A percentile compares a stretch with the other conserved stretches of the same genome.
phyloP scores from a whole-genome alignment of 2,329 filamentous ascomycete species.

The Calycina herbarum region DNA sequence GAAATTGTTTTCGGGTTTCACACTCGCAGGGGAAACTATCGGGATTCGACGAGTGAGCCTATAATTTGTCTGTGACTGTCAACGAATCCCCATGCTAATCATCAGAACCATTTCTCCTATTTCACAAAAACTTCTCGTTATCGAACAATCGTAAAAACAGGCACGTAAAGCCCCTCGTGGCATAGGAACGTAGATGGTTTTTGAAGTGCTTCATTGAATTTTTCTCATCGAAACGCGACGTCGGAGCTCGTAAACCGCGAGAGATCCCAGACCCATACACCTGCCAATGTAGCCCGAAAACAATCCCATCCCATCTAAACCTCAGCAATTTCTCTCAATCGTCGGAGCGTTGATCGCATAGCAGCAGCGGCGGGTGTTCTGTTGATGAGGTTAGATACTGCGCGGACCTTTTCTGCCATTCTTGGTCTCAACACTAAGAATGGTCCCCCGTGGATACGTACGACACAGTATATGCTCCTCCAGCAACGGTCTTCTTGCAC shows the following conservation, averaged over 20 bases:
- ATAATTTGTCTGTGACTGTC: background rate
- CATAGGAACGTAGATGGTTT: conserved; percentile 23
- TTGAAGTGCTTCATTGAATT: conserved; percentile 34
- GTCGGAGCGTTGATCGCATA: conserved; percentile 93
- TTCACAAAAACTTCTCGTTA: background rate
- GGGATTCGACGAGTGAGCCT: background rate
- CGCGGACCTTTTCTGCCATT: background rate
- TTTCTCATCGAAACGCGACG: conserved; percentile 36
- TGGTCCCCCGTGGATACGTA: conserved; percentile 58
- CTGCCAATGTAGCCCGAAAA: conserved; percentile 37
- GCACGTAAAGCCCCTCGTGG: background rate
- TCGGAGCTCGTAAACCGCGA: conserved; percentile 35
- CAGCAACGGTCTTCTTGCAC: conserved; percentile 92
- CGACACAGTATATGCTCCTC: conserved; percentile 94
- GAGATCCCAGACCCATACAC: conserved; percentile 37
- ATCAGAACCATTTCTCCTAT: background rate
- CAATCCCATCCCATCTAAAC: conserved; percentile 59
- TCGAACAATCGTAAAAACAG: conserved; percentile 5
- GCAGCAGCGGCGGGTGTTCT: conserved; percentile 91
- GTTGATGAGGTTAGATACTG: conserved; percentile 22
- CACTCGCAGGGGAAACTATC: background rate
- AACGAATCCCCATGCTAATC: background rate
- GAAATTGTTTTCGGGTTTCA: background rate
- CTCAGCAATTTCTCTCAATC: conserved; percentile 96
- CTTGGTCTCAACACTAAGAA: background rate